Evolutionary conservation across 176 grass and related monocot species (phyloP).

Genomic region (Avena sativa): DNA sequence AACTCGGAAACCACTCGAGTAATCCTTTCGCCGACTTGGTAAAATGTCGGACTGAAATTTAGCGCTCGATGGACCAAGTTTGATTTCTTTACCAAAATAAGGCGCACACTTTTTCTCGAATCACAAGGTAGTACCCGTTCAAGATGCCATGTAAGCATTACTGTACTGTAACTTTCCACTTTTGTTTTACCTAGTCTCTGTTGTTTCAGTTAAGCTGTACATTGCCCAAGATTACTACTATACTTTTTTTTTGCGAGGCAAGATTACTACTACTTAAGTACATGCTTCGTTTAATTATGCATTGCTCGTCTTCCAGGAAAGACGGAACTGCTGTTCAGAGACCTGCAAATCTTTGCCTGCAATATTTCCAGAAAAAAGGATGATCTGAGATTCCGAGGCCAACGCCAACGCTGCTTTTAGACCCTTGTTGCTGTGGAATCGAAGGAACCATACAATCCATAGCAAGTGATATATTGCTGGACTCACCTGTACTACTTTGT

Average conservation of each 20-base stretch:
- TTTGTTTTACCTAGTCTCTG: neutral
- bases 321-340: conserved; percentile 16
- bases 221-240: neutral
- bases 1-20: no score
- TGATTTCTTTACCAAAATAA: no score
- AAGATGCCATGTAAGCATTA: no score
- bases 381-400: neutral
- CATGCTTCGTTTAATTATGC: neutral
- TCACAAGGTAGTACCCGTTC: no score
- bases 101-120: no score
- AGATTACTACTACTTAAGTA: no score
- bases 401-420: conserved; percentile 35
- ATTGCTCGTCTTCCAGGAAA: conserved; percentile 36
- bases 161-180: neutral
- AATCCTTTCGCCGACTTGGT: no score
- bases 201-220: neutral
- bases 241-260: no score
- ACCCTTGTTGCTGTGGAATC: conserved; percentile 25
- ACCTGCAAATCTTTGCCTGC: conserved; percentile 5
- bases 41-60: no score
- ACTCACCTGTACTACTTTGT: conserved; percentile 29
- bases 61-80: no score
- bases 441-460: conserved; percentile 40
- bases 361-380: conserved; percentile 7
- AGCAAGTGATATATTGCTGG: conserved; percentile 52